These are phyloP conservation scores for Astragalus membranaceus DNA, from an alignment of 306 rosid species.

Conservation along the genomic window DNA sequence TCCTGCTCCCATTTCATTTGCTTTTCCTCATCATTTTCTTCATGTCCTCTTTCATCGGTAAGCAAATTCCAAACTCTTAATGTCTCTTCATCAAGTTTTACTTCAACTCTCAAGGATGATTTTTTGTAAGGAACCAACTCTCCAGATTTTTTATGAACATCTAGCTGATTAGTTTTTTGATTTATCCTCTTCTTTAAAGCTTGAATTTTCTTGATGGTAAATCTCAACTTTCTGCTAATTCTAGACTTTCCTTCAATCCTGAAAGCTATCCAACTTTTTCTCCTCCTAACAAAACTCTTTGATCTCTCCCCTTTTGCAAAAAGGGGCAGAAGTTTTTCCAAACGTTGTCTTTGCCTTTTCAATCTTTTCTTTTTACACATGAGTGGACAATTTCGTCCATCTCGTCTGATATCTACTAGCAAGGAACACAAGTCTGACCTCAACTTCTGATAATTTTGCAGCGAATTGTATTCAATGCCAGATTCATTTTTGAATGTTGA, in stretches of 20 bases:
- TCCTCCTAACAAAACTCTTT: not conserved
- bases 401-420: not conserved
- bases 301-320: slow-evolving; percentile 16
- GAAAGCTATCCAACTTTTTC: not conserved
- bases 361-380: slow-evolving; percentile 13
- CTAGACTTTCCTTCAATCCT: not conserved
- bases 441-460: not conserved
- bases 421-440: not conserved
- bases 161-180: not conserved
- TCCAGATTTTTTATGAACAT: not conserved
- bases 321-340: not conserved
- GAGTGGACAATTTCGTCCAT: not conserved
- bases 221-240: not conserved
- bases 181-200: not conserved
- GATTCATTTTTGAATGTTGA: not conserved
- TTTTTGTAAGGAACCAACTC: slow-evolving; percentile 8
- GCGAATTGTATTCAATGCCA: not conserved
- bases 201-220: not conserved
- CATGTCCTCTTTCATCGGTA: not conserved
- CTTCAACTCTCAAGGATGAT: not conserved
- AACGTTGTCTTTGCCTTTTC: not conserved
- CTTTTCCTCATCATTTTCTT: slow-evolving; percentile 11
- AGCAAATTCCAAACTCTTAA: slow-evolving; percentile 30
- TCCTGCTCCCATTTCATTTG: not conserved
- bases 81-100: slow-evolving; percentile 18